Evolutionary conservation across 2,329 filamentous ascomycete genomes (phyloP).

Genomic region (Nannizziopsis barbatae): DNA sequence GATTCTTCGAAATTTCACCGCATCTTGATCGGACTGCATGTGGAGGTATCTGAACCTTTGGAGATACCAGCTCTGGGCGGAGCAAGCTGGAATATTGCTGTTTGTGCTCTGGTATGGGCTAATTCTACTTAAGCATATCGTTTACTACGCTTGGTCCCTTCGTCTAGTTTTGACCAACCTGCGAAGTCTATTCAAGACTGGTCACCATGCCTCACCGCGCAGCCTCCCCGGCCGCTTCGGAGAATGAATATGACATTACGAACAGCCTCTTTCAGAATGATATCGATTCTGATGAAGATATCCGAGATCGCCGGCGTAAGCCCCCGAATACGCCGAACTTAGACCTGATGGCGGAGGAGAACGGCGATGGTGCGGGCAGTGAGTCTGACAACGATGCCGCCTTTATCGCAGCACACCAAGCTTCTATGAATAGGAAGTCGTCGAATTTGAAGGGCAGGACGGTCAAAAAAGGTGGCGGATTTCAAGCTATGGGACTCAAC

Average conservation of each 20-base stretch:
- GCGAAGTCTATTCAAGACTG: neutral
- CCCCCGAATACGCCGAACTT: conserved; percentile 25
- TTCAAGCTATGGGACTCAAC: conserved; percentile 88
- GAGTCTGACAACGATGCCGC: conserved; percentile 56
- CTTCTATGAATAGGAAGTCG: conserved; percentile 75
- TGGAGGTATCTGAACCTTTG: too few relatives aligned
- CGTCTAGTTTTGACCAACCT: too few relatives aligned
- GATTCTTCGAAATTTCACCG: too few relatives aligned
- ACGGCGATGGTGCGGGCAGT: conserved; percentile 47
- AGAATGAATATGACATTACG: conserved; percentile 85
- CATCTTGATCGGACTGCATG: too few relatives aligned
- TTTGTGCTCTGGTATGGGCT: too few relatives aligned
- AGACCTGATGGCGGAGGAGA: conserved; percentile 48
- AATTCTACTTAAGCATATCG: too few relatives aligned
- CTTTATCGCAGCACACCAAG: conserved; percentile 81
- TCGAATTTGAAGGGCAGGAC: conserved; percentile 72
- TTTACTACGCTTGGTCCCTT: too few relatives aligned
- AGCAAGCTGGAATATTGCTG: neutral
- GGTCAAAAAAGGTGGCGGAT: conserved; percentile 90
- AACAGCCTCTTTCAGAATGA: conserved; percentile 59
- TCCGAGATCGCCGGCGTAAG: conserved; percentile 33
- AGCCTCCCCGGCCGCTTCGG: conserved; percentile 71
- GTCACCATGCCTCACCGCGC: conserved; percentile 56
- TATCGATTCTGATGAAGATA: conserved; percentile 40
- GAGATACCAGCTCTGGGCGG: neutral